A percentile compares a stretch with the other conserved stretches of the same genome.
Conservation (phyloP, 345 rosid genomes). For the Ceriops tagal region DNA sequence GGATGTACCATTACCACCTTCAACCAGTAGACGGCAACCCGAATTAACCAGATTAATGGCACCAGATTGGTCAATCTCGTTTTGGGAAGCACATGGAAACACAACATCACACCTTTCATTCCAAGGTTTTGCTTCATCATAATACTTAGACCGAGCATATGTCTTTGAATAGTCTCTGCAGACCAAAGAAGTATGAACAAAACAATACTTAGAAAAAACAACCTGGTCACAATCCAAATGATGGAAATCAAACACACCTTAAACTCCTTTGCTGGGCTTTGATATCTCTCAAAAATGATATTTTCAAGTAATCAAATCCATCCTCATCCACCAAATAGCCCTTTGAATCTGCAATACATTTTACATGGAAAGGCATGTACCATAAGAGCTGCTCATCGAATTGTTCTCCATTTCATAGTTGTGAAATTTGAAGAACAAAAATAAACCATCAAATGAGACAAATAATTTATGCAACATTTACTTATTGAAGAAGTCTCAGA, state of each 20-base stretch:
- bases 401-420: background rate
- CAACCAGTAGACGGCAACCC: slow-evolving; percentile 83
- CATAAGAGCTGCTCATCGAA: background rate
- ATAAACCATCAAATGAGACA: background rate
- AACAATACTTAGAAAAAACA: slow-evolving; percentile 6
- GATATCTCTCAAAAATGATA: slow-evolving; percentile 89
- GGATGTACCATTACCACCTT: slow-evolving; percentile 51
- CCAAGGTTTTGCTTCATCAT: slow-evolving; percentile 97
- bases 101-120: slow-evolving; percentile 91
- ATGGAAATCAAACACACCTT: slow-evolving; percentile 43
- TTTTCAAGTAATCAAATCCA: slow-evolving; percentile 94
- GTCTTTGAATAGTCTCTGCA: slow-evolving; percentile 97
- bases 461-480: too few species aligned
- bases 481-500: too few species aligned
- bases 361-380: slow-evolving; percentile 18
- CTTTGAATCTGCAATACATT: slow-evolving; percentile 64
- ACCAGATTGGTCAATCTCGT: slow-evolving; percentile 94
- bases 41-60: slow-evolving; percentile 86
- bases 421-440: background rate
- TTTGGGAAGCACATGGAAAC: slow-evolving; percentile 91
- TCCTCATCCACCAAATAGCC: slow-evolving; percentile 98
- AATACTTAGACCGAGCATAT: slow-evolving; percentile 93
- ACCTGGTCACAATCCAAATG: background rate
- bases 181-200: slow-evolving; percentile 18
- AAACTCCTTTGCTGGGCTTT: slow-evolving; percentile 94